Evolutionary conservation across 2,329 filamentous ascomycete species (phyloP).

Genomic region (Penicillium sp.): DNA sequence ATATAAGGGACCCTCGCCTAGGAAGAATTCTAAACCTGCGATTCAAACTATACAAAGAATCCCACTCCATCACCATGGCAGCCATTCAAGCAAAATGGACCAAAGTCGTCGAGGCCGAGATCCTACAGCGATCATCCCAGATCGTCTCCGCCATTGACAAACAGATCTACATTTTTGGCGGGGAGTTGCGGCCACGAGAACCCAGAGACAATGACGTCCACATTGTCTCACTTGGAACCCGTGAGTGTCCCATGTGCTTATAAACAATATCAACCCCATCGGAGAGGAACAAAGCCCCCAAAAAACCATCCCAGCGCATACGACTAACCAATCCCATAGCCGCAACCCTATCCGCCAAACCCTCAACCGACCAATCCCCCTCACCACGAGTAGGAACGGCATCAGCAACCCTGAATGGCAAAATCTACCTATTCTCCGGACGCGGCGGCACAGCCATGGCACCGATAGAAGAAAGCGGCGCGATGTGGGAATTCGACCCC

Average conservation of each 20-base stretch:
- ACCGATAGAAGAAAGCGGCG: constrained; percentile 64
- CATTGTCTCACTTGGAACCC: constrained; percentile 46
- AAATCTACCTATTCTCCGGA: constrained; percentile 74
- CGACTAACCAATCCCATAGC: not conserved
- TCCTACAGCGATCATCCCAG: constrained; percentile 58
- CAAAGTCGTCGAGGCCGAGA: constrained; percentile 19
- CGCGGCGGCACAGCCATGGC: constrained; percentile 60
- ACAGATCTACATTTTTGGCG: constrained; percentile 65
- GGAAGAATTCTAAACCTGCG: not conserved
- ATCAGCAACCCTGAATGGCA: constrained; percentile 56
- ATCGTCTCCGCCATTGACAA: constrained; percentile 53
- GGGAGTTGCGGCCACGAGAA: constrained; percentile 58
- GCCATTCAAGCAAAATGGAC: not conserved
- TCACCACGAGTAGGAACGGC: constrained; percentile 64
- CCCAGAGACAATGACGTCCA: constrained; percentile 67
- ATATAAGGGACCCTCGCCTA: not conserved
- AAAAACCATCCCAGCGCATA: no score
- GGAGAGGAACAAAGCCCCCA: not conserved
- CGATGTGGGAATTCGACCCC: constrained; percentile 68
- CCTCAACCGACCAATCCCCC: constrained; percentile 41
- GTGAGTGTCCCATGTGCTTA: constrained; percentile 5
- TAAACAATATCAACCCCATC: not conserved
- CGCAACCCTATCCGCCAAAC: not conserved
- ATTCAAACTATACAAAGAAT: not conserved
- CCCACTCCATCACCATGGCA: not conserved